A percentile compares a stretch with the other conserved stretches of the same genome.
phyloP scores from a whole-genome alignment of 1,284 basidiomycete genomes.

The Cerioporus squamosus region DNA sequence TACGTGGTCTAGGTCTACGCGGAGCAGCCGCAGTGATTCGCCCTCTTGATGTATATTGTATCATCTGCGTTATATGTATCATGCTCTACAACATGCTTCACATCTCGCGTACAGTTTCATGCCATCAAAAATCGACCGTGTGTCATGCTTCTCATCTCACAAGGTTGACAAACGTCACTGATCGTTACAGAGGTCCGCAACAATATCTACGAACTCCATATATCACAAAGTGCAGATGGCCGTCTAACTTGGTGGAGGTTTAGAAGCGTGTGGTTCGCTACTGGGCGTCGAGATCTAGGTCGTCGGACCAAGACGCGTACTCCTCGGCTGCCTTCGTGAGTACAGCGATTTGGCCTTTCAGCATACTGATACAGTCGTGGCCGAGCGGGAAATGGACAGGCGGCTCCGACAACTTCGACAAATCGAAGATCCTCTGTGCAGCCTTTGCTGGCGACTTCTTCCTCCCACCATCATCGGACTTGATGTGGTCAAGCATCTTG shows the following conservation, averaged over 20 bases:
- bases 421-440: not conserved
- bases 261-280: no score
- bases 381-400: slow-evolving; percentile 32
- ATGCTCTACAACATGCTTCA: no score
- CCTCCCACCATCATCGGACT: not conserved
- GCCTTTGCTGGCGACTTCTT: not conserved
- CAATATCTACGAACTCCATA: no score
- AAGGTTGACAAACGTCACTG: no score
- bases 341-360: slow-evolving; percentile 15
- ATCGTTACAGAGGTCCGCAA: no score
- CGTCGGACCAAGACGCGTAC: slow-evolving; percentile 34
- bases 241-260: no score
- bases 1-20: slow-evolving; percentile 46
- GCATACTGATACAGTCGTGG: slow-evolving; percentile 1
- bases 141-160: no score
- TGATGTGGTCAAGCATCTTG: not conserved
- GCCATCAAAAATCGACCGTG: no score
- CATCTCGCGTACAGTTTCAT: no score
- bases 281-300: slow-evolving; percentile 7
- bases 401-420: slow-evolving; percentile 12
- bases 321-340: slow-evolving; percentile 22
- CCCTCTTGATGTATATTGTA: not conserved
- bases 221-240: no score
- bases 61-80: not conserved
- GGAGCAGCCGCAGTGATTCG: slow-evolving; percentile 39